A percentile compares a stretch with the other conserved stretches of the same genome.
Evolutionary conservation across 495 filamentous ascomycete genomes (phyloP).

Genomic region (Sphaerosporella brunnea): DNA sequence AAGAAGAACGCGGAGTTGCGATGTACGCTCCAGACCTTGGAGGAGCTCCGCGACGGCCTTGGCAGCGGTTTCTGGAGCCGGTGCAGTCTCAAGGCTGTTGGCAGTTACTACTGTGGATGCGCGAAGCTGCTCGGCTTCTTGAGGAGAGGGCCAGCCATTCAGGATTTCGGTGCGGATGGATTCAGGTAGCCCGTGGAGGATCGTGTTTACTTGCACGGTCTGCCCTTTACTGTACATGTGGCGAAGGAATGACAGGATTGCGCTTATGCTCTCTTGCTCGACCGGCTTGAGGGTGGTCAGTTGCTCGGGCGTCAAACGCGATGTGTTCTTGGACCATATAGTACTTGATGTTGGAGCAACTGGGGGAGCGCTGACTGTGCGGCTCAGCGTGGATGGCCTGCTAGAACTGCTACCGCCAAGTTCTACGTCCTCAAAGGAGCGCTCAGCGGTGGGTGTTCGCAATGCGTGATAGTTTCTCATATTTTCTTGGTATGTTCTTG

Average conservation of each 20-base stretch:
- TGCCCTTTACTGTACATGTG: slow-evolving; percentile 5
- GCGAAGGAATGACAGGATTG: slow-evolving; percentile 11
- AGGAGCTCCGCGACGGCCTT: neutral
- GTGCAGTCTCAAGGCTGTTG: neutral
- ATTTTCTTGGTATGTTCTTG: slow-evolving; percentile 18
- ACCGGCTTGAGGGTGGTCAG: slow-evolving; percentile 13
- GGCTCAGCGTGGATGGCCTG: neutral
- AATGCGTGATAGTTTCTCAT: slow-evolving; percentile 21
- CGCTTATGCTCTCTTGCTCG: slow-evolving; percentile 10
- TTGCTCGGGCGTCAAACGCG: slow-evolving; percentile 10
- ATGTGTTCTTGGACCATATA: slow-evolving; percentile 4
- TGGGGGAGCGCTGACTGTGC: neutral
- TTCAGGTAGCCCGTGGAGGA: slow-evolving; percentile 14
- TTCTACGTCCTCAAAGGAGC: neutral
- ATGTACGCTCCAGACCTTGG: neutral
- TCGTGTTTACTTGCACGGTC: neutral
- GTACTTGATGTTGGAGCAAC: neutral
- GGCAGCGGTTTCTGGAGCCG: neutral
- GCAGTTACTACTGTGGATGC: neutral
- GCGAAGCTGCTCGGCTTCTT: slow-evolving; percentile 8
- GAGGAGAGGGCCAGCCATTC: slow-evolving; percentile 17
- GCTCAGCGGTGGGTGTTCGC: slow-evolving; percentile 10
- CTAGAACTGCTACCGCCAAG: neutral
- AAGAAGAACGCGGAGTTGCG: neutral
- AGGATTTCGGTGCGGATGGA: slow-evolving; percentile 12